These are phyloP conservation scores for Adansonia digitata DNA, from an alignment of 345 rosid species.

Conservation along the genomic window DNA sequence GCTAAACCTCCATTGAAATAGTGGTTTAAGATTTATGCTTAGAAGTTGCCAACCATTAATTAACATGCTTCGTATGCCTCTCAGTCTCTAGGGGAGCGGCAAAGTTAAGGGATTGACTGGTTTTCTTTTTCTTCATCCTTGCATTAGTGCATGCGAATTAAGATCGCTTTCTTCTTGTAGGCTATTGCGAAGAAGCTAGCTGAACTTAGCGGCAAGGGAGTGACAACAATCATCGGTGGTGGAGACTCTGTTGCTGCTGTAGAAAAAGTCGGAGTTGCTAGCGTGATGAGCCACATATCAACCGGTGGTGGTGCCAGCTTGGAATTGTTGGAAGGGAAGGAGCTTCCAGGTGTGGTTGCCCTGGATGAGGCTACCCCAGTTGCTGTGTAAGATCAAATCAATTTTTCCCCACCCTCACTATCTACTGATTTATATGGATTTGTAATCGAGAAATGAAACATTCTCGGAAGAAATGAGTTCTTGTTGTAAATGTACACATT, in stretches of 20 bases:
- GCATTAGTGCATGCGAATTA: not conserved
- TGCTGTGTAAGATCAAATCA: constrained; percentile 26
- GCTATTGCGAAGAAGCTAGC: constrained; percentile 93
- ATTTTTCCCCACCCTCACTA: not conserved
- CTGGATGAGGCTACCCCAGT: constrained; percentile 82
- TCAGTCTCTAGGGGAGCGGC: not conserved
- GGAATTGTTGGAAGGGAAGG: constrained; percentile 78
- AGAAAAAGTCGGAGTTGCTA: constrained; percentile 73
- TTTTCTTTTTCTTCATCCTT: not conserved
- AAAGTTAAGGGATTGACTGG: not conserved
- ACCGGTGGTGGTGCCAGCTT: constrained; percentile 90
- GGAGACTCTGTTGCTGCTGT: constrained; percentile 87
- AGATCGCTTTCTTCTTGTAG: constrained; percentile 29
- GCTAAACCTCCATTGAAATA: not conserved
- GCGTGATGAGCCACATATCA: constrained; percentile 79
- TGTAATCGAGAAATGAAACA: constrained; percentile 18
- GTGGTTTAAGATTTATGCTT: not conserved
- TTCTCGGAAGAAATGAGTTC: constrained; percentile 17
- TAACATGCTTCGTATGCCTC: not conserved
- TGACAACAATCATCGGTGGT: constrained; percentile 77
- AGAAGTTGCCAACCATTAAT: not conserved
- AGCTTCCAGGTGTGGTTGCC: constrained; percentile 78
- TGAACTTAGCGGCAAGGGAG: constrained; percentile 63
- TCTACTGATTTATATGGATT: not conserved
- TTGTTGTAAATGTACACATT: constrained; percentile 20